phyloP scores from a whole-genome alignment of 148 eudicot species.

The Vaccinium corymbosum region DNA sequence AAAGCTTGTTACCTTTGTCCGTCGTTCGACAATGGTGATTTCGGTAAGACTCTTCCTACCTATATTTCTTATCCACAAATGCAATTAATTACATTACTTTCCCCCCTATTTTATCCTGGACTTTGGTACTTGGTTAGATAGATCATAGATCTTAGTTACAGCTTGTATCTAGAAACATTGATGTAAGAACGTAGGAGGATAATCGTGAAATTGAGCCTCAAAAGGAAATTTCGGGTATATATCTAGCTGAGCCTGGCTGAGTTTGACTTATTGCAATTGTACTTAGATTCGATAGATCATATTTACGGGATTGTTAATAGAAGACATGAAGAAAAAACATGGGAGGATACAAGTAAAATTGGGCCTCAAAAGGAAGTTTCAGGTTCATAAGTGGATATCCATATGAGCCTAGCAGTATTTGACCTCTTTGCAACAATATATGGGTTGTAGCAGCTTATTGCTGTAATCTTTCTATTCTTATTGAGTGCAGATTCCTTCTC shows the following conservation, averaged over 20 bases:
- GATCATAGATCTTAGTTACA: neutral
- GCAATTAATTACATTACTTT: neutral
- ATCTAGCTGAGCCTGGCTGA: neutral
- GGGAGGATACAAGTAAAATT: too few species aligned
- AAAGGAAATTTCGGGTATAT: neutral
- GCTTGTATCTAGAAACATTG: too few species aligned
- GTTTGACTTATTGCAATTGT: neutral
- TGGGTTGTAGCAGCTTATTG: neutral
- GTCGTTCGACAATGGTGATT: constrained; percentile 79
- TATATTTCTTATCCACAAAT: too few species aligned
- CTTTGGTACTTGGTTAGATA: too few species aligned
- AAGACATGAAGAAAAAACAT: too few species aligned
- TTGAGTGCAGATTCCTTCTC: neutral
- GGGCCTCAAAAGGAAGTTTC: too few species aligned
- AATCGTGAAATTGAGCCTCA: too few species aligned
- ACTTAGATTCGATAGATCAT: neutral
- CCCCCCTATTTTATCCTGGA: too few species aligned
- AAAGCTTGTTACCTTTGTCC: constrained; percentile 69
- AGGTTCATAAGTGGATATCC: too few species aligned
- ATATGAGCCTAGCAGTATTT: neutral
- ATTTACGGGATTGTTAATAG: too few species aligned
- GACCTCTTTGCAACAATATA: neutral
- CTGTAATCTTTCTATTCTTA: neutral
- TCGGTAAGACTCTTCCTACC: constrained; percentile 33
- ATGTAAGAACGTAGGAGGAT: too few species aligned